These are phyloP conservation scores for Fusarium chuoi DNA, from an alignment of 2,329 filamentous ascomycete genomes.

Conservation along the genomic window DNA sequence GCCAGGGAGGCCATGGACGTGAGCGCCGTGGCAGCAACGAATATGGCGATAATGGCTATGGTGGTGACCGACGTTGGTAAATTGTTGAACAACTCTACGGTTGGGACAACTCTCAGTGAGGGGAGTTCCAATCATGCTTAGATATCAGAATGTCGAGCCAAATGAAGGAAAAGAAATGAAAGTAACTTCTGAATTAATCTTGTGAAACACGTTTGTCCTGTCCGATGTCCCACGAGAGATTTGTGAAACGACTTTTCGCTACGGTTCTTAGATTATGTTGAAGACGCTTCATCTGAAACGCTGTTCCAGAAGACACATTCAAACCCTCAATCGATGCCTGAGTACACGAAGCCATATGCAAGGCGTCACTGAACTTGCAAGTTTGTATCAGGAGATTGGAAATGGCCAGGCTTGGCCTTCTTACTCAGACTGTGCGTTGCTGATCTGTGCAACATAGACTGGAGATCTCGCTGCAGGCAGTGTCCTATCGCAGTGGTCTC, in stretches of 20 bases:
- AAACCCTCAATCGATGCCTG: background rate
- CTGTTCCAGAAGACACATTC: background rate
- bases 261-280: background rate
- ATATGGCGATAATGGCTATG: constrained; percentile 32
- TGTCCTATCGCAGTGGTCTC: background rate
- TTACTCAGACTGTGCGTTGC: background rate
- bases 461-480: background rate
- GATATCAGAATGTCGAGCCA: constrained; percentile 6
- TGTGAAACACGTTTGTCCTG: background rate
- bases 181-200: background rate
- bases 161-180: constrained; percentile 8
- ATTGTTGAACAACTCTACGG: background rate
- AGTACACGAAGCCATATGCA: background rate
- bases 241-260: background rate
- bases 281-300: background rate
- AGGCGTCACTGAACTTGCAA: background rate
- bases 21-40: constrained; percentile 30
- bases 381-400: background rate
- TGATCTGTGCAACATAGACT: background rate
- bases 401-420: background rate
- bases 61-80: constrained; percentile 43
- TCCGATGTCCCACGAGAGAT: background rate
- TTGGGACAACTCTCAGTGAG: background rate
- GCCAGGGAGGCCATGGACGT: constrained; percentile 26
- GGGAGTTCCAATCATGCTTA: background rate